Base-by-base conservation (phyloP, 2,329 filamentous ascomycete species). In the Colletotrichum falcatum region DNA sequence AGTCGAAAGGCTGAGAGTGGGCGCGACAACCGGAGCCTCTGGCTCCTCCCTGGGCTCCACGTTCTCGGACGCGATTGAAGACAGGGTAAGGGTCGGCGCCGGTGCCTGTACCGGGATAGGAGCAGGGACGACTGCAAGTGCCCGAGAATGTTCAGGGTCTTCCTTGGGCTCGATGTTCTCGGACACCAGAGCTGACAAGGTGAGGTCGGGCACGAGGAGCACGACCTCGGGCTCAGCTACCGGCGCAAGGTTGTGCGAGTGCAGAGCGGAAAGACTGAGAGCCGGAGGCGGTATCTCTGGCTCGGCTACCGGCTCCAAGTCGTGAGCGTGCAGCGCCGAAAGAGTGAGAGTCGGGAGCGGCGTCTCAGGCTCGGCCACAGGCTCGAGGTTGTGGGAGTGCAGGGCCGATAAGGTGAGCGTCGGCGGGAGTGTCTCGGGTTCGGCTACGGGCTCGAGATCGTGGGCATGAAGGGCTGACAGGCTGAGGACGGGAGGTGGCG, bases 211-310 rank as follows among this genome's bases (percentile, higher is more conserved):
- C 74, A 42, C 73, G 70, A 62, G 76, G 64, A 71, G 79, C 39
- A 56, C 72, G 71, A 67, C 48, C 68, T 80, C 76, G 5, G 81
- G 80, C 61, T 78, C 76, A 9, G 75, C 70, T 28, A 77, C 70
- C 26, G 77, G 79, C 65, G 74, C 76, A 39, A 77, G 75, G 53
- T 73, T 60, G 46, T 65, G 65, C 1, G 77, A 74, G 55, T 79
- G 76, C 16, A 79, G 69, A 18, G 75, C 67, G 74, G 84, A 83
- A 30, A 84, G 75, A 18, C 79, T 77, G 44, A 83, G 75, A 48
- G 69, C 42, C 35, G 76, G 72, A 18, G 64, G 70, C 39, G 61
- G 63, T 3, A 67, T 46, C 68, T 80, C 76, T 4, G 81, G 80
- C 61, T 78, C 76, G 8, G 75, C 70, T 28, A 77, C 70, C 26